Conservation (phyloP, 148 eudicot species). For the Spergularia bocconei region DNA sequence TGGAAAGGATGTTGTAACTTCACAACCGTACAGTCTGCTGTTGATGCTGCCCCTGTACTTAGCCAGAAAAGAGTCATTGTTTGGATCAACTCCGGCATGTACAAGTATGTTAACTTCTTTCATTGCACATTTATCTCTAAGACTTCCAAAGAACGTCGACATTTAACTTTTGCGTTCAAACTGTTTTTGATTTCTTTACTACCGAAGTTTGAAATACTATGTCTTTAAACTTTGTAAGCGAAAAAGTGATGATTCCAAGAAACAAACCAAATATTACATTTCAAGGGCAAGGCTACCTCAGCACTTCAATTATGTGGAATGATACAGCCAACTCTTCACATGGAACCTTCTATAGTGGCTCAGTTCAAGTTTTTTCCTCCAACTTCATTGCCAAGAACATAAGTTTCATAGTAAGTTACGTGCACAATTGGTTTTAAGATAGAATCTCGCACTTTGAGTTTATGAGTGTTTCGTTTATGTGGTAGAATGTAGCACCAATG, state of each 20-base stretch:
- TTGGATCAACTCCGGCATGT: constrained; percentile 80
- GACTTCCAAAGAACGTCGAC: too few species aligned
- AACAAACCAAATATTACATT: constrained; percentile 83
- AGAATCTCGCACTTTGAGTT: neutral
- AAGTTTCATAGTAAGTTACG: constrained; percentile 69
- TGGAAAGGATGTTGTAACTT: constrained; percentile 88
- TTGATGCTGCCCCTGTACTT: constrained; percentile 54
- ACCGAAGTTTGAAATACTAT: neutral
- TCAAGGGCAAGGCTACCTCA: constrained; percentile 87
- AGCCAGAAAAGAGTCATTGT: constrained; percentile 58
- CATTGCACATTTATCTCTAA: too few species aligned
- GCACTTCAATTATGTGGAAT: constrained; percentile 86
- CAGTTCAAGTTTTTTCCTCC: constrained; percentile 78
- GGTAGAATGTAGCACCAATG: constrained; percentile 84
- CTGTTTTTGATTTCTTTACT: neutral
- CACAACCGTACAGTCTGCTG: constrained; percentile 77
- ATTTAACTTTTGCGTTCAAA: too few species aligned
- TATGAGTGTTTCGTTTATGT: neutral
- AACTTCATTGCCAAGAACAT: constrained; percentile 90
- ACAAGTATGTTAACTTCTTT: constrained; percentile 41
- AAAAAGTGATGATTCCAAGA: constrained; percentile 63
- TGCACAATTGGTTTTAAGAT: too few species aligned
- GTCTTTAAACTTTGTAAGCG: constrained; percentile 42
- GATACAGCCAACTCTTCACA: constrained; percentile 83
- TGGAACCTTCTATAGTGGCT: constrained; percentile 78